These are phyloP conservation scores for Geosmithia morbida DNA, from an alignment of 2,329 filamentous ascomycete species.

Conservation along the genomic window DNA sequence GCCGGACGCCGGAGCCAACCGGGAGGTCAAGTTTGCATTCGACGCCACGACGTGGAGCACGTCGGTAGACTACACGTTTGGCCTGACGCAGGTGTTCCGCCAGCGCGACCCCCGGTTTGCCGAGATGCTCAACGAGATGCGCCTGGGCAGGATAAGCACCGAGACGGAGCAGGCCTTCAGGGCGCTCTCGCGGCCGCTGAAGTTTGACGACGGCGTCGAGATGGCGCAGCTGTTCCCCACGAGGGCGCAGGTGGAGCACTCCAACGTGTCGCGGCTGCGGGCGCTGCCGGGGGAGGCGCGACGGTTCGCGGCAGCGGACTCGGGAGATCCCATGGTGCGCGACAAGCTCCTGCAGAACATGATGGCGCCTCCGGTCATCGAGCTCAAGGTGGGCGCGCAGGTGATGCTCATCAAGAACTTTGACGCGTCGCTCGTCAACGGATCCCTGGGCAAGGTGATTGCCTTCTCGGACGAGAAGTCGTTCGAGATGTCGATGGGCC, in stretches of 20 bases:
- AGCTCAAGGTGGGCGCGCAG: slow-evolving; percentile 81
- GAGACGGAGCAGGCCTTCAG: slow-evolving; percentile 66
- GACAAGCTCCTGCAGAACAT: slow-evolving; percentile 75
- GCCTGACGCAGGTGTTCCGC: slow-evolving; percentile 88
- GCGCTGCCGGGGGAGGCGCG: slow-evolving; percentile 54
- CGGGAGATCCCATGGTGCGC: slow-evolving; percentile 55
- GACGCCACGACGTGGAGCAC: slow-evolving; percentile 86
- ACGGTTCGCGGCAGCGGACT: slow-evolving; percentile 61
- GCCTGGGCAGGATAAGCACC: slow-evolving; percentile 67
- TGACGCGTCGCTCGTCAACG: slow-evolving; percentile 87
- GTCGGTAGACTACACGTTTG: slow-evolving; percentile 89
- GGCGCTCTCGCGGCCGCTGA: slow-evolving; percentile 53
- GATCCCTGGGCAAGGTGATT: slow-evolving; percentile 73
- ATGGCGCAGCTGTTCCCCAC: slow-evolving; percentile 85
- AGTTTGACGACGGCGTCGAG: slow-evolving; percentile 57
- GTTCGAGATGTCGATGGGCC: slow-evolving; percentile 22
- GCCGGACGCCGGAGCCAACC: slow-evolving; percentile 51
- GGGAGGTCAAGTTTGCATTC: slow-evolving; percentile 76
- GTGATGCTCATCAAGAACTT: slow-evolving; percentile 99
- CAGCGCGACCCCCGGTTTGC: slow-evolving; percentile 85
- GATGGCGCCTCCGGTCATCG: slow-evolving; percentile 75
- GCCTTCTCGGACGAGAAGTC: slow-evolving; percentile 23
- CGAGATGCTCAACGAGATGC: slow-evolving; percentile 94
- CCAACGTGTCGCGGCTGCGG: slow-evolving; percentile 62
- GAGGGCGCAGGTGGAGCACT: slow-evolving; percentile 73